Evolutionary conservation across 768 basidiomycete species (phyloP), one percentile per base, ranked within the genome.

Genomic region (Xanthoconium purpureum): DNA sequence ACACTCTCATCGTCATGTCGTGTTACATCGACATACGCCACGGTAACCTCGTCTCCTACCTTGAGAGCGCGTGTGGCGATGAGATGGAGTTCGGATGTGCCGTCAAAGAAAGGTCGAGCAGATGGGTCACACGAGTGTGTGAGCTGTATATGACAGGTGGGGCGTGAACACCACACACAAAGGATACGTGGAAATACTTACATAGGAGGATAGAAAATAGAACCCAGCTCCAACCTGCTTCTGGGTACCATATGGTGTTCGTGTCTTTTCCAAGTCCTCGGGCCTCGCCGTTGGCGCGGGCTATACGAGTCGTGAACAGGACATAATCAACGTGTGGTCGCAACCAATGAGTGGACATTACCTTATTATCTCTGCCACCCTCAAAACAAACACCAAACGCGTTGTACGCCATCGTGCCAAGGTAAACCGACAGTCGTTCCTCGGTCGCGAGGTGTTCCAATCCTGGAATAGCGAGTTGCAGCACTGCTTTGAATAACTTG

Each of bases 341-440:
- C 20, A 45, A 44, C 40, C 6, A 12, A 29, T 15, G 15, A 33
- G 33, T 6, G 17, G 45, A 42, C 47, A 24, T 55, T 45, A 91
- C 91, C 80, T 81, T 89, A 64, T 89, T 83, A 57, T 84, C 80
- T 30, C 91, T 77, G 18, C 89, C 90, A 32, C 77, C 80, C 51
- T 74, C 78, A 61, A 77, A 86, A 68, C 76, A 83, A 48, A 94
- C 83, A 54, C 91, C 91, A 64, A 84, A 88, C 3, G 83, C 78
- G 62, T 93, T 93, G 71, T 91, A 92, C 4, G 77, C 72, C 77
- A 93, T 84, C 69, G 84, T 90, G 17, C 88, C 88, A 39, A 82
- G 68, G 47, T 88, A 77, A 17, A 77, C 76, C 11, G 80, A 74
- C 58, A 89, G 81, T 24, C 82, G 77, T 38, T 89, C 85, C 29